Percentiles rank a stretch among this genome's conserved stretches.
Conservation (phyloP, 2,329 filamentous ascomycete genomes). For the Ascochyta pisi region DNA sequence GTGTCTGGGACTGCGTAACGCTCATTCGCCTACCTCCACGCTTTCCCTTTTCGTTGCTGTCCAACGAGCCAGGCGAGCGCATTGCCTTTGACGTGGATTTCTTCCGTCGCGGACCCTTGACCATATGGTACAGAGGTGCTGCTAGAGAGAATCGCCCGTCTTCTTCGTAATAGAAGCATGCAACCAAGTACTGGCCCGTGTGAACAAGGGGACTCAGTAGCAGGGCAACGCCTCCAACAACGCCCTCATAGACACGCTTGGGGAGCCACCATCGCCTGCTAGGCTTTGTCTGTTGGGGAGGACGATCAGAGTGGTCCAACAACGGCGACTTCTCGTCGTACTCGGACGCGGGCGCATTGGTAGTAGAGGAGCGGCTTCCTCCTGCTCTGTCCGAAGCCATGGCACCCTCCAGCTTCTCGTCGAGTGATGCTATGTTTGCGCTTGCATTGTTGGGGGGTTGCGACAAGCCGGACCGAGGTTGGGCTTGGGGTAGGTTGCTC, state of each 20-base stretch:
- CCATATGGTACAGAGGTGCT: constrained; percentile 71
- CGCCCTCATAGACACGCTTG: constrained; percentile 71
- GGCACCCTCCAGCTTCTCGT: constrained; percentile 39
- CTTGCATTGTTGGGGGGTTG: constrained; percentile 45
- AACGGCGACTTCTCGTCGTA: constrained; percentile 75
- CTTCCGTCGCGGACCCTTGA: constrained; percentile 47
- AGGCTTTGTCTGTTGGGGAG: constrained; percentile 43
- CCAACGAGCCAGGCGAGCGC: constrained; percentile 31
- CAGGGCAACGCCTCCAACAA: constrained; percentile 79
- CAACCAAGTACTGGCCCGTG: constrained; percentile 81
- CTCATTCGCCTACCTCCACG: constrained; percentile 40
- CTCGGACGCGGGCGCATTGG: constrained; percentile 43
- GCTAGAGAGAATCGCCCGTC: constrained; percentile 80
- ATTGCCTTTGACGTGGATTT: constrained; percentile 39
- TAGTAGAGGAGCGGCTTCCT: constrained; percentile 28
- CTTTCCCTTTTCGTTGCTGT: constrained; percentile 39
- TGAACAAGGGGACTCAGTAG: constrained; percentile 79
- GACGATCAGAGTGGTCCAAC: constrained; percentile 50
- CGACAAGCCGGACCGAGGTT: constrained; percentile 31
- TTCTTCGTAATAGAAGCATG: constrained; percentile 84
- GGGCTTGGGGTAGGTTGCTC: constrained; percentile 51
- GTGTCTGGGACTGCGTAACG: constrained; percentile 33
- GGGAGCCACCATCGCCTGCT: constrained; percentile 62
- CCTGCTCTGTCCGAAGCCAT: constrained; percentile 33
- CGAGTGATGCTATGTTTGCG: constrained; percentile 31